Base-by-base conservation (phyloP, 2,329 filamentous ascomycete species). In the Talaromyces verruculosus region DNA sequence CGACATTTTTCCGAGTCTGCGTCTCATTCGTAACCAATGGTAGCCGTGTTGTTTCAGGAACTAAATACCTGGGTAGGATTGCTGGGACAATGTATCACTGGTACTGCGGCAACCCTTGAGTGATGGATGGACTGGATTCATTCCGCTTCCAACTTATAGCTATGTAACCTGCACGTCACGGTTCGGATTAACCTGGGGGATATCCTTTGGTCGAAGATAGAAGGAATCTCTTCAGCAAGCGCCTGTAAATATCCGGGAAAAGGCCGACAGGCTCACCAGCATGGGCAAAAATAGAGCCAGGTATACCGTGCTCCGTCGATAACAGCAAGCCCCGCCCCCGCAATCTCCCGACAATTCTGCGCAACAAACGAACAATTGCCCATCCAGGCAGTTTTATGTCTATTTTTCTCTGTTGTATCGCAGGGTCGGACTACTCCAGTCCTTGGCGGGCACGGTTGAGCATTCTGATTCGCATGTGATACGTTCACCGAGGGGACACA, bases 151-250 rank as follows among this genome's bases (percentile, higher is more conserved):
- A 47, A 47, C 17, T 22, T 41, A n/a, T n/a, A n/a, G n/a, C 25
- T 37, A 33, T 66, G 58, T 47, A 66, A 63, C 58, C 22, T 49
- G 41, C 30, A 66, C 64, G 60, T 64, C 62, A 66, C 39, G 61
- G 17, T 25, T 22, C 33, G 11, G 13, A 37, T 22, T 22, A 57
- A 37, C 30, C 53, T 57, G 30, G 25, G 11, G 45, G 17, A 13
- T 39, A 19, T 6, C 19, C 43, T 2, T 28, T 47, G 25, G n/a
- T 49, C 17, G 11, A 22, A 22, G 17, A 33, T 8, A 33, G 30
- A 33, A n/a, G 22, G 19, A 41, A 17, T 37, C n/a, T 22, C n/a
- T 35, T 33, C 2, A 33, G 25, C 17, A 35, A 13, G 51, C 10
- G 53, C 15, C n/a, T 37, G 10, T n/a, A 37, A 28, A 10, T 22